A percentile compares a stretch with the other conserved stretches of the same genome.
Evolutionary conservation across 768 basidiomycete species (phyloP).

Genomic region (Flagelloscypha sp.): DNA sequence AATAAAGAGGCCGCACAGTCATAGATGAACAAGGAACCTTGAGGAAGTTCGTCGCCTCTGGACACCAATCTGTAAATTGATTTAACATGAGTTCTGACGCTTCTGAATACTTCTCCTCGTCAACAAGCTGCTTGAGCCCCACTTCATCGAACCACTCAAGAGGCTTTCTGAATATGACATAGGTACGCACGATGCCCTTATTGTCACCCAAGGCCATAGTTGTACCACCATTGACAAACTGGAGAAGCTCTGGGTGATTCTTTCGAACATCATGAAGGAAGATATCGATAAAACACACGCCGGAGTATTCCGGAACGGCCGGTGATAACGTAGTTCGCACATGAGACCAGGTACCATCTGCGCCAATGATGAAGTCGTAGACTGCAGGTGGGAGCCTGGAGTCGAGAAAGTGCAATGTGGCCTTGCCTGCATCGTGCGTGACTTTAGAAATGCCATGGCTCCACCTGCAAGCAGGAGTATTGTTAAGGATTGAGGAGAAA

Average conservation of each 20-base stretch:
- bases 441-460: no score
- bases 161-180: constrained; percentile 15
- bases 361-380: constrained; percentile 25
- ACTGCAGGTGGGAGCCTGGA: no score
- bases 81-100: background rate
- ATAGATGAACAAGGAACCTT: background rate
- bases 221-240: constrained; percentile 1
- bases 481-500: no score
- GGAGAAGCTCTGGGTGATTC: constrained; percentile 1
- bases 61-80: constrained; percentile 4
- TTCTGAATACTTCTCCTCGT: background rate
- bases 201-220: constrained; percentile 11
- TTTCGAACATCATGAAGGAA: constrained; percentile 2
- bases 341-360: constrained; percentile 29
- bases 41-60: background rate
- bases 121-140: constrained; percentile 1
- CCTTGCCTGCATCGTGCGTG: no score
- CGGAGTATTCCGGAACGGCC: constrained; percentile 19
- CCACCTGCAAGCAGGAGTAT: no score
- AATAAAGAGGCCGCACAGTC: background rate
- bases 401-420: no score
- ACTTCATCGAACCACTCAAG: constrained; percentile 4
- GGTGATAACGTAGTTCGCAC: constrained; percentile 20
- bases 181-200: constrained; percentile 17
- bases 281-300: constrained; percentile 6